Evolutionary conservation across 306 rosid genomes (phyloP).

Genomic region (Mimosa bimucronata): DNA sequence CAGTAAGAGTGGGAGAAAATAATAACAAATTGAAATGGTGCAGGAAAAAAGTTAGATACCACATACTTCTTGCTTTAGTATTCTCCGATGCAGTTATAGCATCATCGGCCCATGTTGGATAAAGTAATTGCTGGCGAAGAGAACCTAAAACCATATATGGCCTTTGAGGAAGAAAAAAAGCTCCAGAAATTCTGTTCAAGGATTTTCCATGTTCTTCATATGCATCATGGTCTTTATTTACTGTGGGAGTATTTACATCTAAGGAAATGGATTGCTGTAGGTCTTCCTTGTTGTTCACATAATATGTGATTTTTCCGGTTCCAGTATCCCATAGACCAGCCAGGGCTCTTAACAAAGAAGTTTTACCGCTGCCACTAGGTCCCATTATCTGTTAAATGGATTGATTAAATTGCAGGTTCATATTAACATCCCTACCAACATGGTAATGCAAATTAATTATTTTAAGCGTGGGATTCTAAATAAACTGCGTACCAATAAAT

Average conservation of each 20-base stretch:
- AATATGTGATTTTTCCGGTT: slow-evolving; percentile 73
- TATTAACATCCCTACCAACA: slow-evolving; percentile 16
- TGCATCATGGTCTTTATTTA: slow-evolving; percentile 36
- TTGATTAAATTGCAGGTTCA: slow-evolving; percentile 28
- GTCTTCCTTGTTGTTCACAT: slow-evolving; percentile 54
- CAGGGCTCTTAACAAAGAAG: slow-evolving; percentile 88
- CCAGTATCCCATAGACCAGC: slow-evolving; percentile 96
- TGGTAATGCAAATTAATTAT: not conserved
- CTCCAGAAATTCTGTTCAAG: slow-evolving; percentile 53
- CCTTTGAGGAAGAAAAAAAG: slow-evolving; percentile 94
- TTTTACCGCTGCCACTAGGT: slow-evolving; percentile 93
- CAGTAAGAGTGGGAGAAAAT: not conserved
- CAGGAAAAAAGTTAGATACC: slow-evolving; percentile 32
- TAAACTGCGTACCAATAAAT: slow-evolving; percentile 67
- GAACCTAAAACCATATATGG: slow-evolving; percentile 98
- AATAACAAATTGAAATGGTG: not conserved
- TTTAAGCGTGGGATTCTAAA: not conserved
- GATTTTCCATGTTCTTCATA: slow-evolving; percentile 44
- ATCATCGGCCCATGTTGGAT: slow-evolving; percentile 86
- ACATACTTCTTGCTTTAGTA: slow-evolving; percentile 51
- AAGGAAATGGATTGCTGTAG: slow-evolving; percentile 45
- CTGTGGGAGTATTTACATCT: slow-evolving; percentile 38
- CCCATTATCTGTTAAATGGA: slow-evolving; percentile 71
- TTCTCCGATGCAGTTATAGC: slow-evolving; percentile 46
- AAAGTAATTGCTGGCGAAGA: slow-evolving; percentile 88